A percentile compares a stretch with the other conserved stretches of the same genome.
phyloP scores from a whole-genome alignment of 331 rosid genomes.

The Quercus tomentella region DNA sequence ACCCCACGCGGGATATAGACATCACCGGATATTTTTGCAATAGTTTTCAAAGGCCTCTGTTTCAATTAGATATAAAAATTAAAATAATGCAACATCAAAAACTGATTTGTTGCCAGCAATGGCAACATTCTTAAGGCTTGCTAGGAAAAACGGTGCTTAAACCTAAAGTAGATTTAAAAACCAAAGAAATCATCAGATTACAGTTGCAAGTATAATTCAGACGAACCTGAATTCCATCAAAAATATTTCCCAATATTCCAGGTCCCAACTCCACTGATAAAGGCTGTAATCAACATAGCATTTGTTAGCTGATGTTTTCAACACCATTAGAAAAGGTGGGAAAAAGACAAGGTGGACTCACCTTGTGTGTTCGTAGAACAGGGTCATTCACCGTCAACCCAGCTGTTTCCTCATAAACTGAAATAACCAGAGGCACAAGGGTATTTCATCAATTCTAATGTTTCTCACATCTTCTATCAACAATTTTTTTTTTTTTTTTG shows the following conservation, averaged over 20 bases:
- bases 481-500: too few species aligned
- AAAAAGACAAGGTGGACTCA: constrained; percentile 23
- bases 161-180: not conserved
- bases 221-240: constrained; percentile 98
- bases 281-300: constrained; percentile 55
- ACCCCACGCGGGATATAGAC: constrained; percentile 99
- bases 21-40: constrained; percentile 89
- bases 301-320: constrained; percentile 22
- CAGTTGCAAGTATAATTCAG: constrained; percentile 5
- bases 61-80: not conserved
- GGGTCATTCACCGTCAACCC: constrained; percentile 97
- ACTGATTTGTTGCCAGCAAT: not conserved
- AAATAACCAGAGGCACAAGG: constrained; percentile 21
- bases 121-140: not conserved
- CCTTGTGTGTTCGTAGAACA: constrained; percentile 92
- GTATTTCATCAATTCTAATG: not conserved
- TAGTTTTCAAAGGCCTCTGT: constrained; percentile 98
- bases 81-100: not conserved
- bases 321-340: not conserved
- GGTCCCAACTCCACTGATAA: constrained; percentile 99
- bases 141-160: not conserved
- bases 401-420: constrained; percentile 99
- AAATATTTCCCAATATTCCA: constrained; percentile 94
- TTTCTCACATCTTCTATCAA: not conserved
- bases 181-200: not conserved